Evolutionary conservation across 768 basidiomycete species (phyloP).

Genomic region (Kwoniella mangroviensis): DNA sequence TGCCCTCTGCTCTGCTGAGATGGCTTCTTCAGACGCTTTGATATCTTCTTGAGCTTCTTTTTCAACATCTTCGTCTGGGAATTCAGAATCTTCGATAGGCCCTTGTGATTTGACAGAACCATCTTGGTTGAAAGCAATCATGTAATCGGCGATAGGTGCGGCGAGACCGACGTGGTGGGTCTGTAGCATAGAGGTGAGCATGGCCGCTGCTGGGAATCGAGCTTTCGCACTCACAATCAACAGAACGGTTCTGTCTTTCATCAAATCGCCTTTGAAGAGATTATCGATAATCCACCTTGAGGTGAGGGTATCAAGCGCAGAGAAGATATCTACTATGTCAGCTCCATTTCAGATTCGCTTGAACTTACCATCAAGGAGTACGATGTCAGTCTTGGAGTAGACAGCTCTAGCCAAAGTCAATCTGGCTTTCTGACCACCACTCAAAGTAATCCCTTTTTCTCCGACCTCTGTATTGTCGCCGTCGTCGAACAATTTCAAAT

Average conservation of each 20-base stretch:
- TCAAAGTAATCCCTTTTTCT: conserved; percentile 67
- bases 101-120: conserved; percentile 50
- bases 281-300: conserved; percentile 64
- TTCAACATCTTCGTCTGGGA: conserved; percentile 39
- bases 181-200: conserved; percentile 24
- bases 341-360: neutral
- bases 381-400: conserved; percentile 66
- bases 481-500: conserved; percentile 64
- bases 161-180: conserved; percentile 58
- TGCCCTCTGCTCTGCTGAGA: conserved; percentile 29
- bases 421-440: conserved; percentile 68
- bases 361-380: conserved; percentile 66
- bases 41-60: conserved; percentile 40
- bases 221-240: conserved; percentile 61
- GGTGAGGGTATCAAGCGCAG: conserved; percentile 68
- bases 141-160: conserved; percentile 54
- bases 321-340: conserved; percentile 64
- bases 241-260: conserved; percentile 64
- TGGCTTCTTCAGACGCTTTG: conserved; percentile 27
- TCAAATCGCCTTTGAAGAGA: conserved; percentile 62
- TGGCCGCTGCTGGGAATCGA: conserved; percentile 6
- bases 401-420: conserved; percentile 67
- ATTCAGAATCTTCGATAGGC: conserved; percentile 44
- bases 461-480: conserved; percentile 74
- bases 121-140: conserved; percentile 51